Percentiles rank a stretch among this genome's conserved stretches.
phyloP scores from a whole-genome alignment of 2,329 filamentous ascomycete species.

The Aspergillus neotritici region DNA sequence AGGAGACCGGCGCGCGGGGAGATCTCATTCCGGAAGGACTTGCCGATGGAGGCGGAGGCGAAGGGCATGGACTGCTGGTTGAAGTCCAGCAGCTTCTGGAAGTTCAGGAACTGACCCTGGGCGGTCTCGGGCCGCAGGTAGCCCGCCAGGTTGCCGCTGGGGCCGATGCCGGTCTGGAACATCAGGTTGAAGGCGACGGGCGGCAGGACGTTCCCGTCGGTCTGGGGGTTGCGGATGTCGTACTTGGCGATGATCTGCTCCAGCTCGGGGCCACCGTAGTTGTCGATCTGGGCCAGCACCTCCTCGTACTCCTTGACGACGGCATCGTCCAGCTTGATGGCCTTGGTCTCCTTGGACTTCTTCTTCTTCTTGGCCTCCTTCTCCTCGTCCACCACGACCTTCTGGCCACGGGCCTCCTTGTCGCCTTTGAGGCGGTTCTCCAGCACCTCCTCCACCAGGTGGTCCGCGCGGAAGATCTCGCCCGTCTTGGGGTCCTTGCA shows the following conservation, averaged over 20 bases:
- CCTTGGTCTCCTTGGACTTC: constrained; percentile 67
- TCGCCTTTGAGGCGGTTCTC: constrained; percentile 82
- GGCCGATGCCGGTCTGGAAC: constrained; percentile 94
- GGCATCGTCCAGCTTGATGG: constrained; percentile 78
- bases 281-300: constrained; percentile 88
- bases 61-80: constrained; percentile 96
- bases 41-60: constrained; percentile 92
- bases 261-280: constrained; percentile 82
- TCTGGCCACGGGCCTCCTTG: constrained; percentile 84
- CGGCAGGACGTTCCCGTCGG: constrained; percentile 67
- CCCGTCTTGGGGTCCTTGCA: constrained; percentile 97
- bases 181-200: constrained; percentile 96
- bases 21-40: constrained; percentile 97
- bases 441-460: constrained; percentile 91
- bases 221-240: constrained; percentile 81
- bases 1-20: constrained; percentile 86
- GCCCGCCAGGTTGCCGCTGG: constrained; percentile 77
- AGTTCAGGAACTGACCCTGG: constrained; percentile 97
- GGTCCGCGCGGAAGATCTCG: constrained; percentile 92
- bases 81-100: constrained; percentile 91
- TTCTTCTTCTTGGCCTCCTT: constrained; percentile 90
- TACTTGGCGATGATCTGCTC: constrained; percentile 85
- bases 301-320: constrained; percentile 87
- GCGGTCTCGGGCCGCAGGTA: constrained; percentile 92
- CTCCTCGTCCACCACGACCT: constrained; percentile 60